Base-by-base conservation (phyloP, 345 rosid genomes). In the Hibiscus syriacus region DNA sequence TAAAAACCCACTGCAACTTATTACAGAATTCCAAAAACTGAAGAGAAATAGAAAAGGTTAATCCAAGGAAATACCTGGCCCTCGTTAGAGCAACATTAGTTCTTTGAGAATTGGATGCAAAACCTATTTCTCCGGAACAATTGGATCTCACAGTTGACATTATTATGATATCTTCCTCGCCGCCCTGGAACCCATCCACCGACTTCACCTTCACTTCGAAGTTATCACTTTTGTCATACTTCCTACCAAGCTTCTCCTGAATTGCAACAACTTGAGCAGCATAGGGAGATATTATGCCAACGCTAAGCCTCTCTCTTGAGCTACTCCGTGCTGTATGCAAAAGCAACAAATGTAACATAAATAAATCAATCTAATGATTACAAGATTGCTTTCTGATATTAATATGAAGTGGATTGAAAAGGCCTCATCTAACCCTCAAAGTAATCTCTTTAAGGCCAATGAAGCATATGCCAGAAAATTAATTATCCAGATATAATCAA, bases 201-300 rank as follows among this genome's bases (percentile, higher is more conserved):
- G 86, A 41, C 55, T 62, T 73, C 52, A 77, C 78, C 59, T 73
- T 77, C 55, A 77, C 81, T 16, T 7, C 0, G 48, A 81, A 81
- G 57, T 73, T 78, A 55, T 52, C 57, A 19, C 1, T 0, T 20
- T 49, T 20, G 41, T 55, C 55, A n/a, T 66, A 79, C 46, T 68
- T 57, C 17, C 27, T 0, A 26, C 78, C 73, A 11, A 83, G 67
- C 50, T 69, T 83, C 34, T 71, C 61, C 64, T 55, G 65, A 60
- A 83, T 77, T 3, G 76, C 85, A 9, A 14, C 66, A 38, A 81
- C 76, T 58, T 83, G 85, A 22, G 78, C 81, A 45, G 4, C 38
- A 19, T 83, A 83, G 9, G 87, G 83, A 16, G 87, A 76, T 55
- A 81, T 68, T 49, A 83, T 64, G 30, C 83, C 87, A 29, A 83